Evolutionary conservation across 2,329 filamentous ascomycete species (phyloP).

Genomic region (Penicillium sp.): DNA sequence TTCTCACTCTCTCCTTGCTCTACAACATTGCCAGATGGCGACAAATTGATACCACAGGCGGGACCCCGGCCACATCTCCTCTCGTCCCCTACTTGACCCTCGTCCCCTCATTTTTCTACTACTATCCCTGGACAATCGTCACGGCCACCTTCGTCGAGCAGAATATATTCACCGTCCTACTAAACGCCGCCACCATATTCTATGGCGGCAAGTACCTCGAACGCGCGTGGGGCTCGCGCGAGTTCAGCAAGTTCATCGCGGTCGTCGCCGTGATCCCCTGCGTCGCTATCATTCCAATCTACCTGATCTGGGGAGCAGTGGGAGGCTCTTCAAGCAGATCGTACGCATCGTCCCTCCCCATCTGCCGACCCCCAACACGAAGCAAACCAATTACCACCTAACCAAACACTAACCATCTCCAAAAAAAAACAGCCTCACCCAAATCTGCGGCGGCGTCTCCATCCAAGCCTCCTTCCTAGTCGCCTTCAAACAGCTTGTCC

Average conservation of each 20-base stretch:
- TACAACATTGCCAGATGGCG: slow-evolving; percentile 62
- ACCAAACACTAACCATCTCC: slow-evolving; percentile 8
- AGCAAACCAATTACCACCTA: not conserved
- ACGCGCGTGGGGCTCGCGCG: slow-evolving; percentile 87
- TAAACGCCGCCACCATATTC: slow-evolving; percentile 77
- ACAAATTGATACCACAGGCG: slow-evolving; percentile 67
- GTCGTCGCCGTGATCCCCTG: slow-evolving; percentile 80
- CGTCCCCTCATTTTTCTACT: slow-evolving; percentile 76
- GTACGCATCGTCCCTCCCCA: slow-evolving; percentile 19
- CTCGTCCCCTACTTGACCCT: slow-evolving; percentile 85
- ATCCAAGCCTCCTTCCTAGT: slow-evolving; percentile 93
- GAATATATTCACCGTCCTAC: slow-evolving; percentile 80
- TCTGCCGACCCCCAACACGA: not conserved
- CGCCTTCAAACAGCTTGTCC: slow-evolving; percentile 95
- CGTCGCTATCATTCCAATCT: slow-evolving; percentile 67
- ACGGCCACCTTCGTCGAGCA: slow-evolving; percentile 87
- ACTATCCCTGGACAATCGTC: slow-evolving; percentile 91
- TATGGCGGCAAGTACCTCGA: slow-evolving; percentile 94
- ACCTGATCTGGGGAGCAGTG: slow-evolving; percentile 71
- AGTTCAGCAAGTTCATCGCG: slow-evolving; percentile 86
- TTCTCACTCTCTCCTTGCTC: slow-evolving; percentile 76
- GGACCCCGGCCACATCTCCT: slow-evolving; percentile 47
- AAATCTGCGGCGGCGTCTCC: slow-evolving; percentile 83
- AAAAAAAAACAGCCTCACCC: slow-evolving; percentile 61
- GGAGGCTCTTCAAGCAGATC: slow-evolving; percentile 45